These are phyloP conservation scores for Kwoniella sp. DNA, from an alignment of 768 basidiomycete genomes.

Conservation along the genomic window DNA sequence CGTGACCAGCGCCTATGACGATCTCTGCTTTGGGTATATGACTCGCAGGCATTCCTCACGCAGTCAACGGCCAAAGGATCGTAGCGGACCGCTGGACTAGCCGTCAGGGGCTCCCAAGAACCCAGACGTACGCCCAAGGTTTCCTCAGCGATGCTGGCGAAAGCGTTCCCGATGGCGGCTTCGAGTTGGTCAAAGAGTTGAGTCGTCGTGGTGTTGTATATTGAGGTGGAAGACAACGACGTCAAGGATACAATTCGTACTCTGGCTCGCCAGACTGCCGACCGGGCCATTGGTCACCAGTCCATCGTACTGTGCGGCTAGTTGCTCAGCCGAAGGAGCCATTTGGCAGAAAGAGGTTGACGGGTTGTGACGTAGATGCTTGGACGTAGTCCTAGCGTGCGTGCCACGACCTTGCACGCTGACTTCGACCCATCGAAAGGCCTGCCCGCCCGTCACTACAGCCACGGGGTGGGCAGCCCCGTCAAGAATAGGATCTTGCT, in stretches of 20 bases:
- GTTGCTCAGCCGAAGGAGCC: constrained; percentile 1
- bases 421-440: constrained; percentile 19
- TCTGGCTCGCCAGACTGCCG: constrained; percentile 3
- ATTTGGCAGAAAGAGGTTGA: neutral
- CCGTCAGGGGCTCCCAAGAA: constrained; percentile 1
- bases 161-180: constrained; percentile 1
- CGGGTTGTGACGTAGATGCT: constrained; percentile 8
- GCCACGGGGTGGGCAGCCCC: constrained; percentile 6
- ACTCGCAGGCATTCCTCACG: neutral
- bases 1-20: neutral
- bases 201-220: constrained; percentile 15
- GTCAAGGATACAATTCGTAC: constrained; percentile 18
- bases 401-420: constrained; percentile 8
- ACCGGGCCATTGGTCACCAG: constrained; percentile 10
- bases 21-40: neutral
- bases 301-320: constrained; percentile 7
- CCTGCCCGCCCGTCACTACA: constrained; percentile 20
- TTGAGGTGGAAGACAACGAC: constrained; percentile 16
- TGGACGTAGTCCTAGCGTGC: constrained; percentile 29
- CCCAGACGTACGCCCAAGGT: neutral
- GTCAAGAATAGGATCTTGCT: constrained; percentile 26
- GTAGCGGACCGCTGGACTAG: neutral
- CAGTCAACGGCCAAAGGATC: constrained; percentile 3
- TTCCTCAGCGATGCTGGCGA: neutral
- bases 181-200: constrained; percentile 5